phyloP scores from a whole-genome alignment of 768 basidiomycete genomes.

The Favolaschia claudopus region DNA sequence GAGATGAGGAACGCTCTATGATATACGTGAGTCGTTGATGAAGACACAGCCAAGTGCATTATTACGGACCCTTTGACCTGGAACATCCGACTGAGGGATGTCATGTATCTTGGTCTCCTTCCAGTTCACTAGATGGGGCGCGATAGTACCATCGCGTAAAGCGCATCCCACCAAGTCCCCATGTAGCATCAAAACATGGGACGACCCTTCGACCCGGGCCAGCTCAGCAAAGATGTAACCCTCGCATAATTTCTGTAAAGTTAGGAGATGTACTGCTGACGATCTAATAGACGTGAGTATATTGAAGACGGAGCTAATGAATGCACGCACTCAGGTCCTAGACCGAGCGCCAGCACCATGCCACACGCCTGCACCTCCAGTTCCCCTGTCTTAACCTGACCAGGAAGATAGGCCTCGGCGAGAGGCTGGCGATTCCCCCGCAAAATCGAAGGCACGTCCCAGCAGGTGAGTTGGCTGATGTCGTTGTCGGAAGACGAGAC shows the following conservation, averaged over 20 bases:
- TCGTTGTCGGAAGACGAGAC: conserved; percentile 16
- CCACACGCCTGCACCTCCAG: conserved; percentile 4
- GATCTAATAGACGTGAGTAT: neutral
- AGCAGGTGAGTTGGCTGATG: conserved; percentile 17
- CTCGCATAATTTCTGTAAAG: neutral
- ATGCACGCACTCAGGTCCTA: neutral
- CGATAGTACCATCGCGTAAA: neutral
- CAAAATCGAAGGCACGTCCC: conserved; percentile 12
- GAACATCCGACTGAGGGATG: conserved; percentile 4
- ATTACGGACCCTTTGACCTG: neutral
- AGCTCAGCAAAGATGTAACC: conserved; percentile 3
- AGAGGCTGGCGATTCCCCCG: neutral
- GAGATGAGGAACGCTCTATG: conserved; percentile 10
- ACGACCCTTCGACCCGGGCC: neutral
- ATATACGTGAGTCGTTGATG: neutral
- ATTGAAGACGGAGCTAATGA: neutral
- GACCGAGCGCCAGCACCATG: conserved; percentile 15
- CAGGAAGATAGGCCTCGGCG: conserved; percentile 11
- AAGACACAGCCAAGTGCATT: neutral
- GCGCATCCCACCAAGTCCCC: conserved; percentile 12
- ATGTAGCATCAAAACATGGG: conserved; percentile 16
- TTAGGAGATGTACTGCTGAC: neutral
- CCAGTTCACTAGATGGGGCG: conserved; percentile 13
- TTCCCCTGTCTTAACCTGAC: conserved; percentile 17
- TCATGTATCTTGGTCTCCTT: neutral